Percentiles rank a stretch among this genome's conserved stretches.
These are phyloP conservation scores for Saccharomycopsis malanga DNA, from an alignment of 805 yeast genomes.

Conservation along the genomic window DNA sequence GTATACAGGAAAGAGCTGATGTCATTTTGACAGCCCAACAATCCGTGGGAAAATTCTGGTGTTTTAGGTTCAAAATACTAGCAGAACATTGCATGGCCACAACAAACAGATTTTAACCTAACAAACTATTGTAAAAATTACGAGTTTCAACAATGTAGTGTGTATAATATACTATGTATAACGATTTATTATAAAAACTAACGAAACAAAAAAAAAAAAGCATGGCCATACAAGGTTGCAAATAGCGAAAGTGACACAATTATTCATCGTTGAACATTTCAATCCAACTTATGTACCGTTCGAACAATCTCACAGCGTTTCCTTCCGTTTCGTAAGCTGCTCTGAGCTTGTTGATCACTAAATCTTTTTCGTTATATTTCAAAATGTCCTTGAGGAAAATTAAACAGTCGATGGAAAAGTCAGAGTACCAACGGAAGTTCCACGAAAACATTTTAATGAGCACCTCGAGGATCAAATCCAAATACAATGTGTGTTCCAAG, in stretches of 20 bases:
- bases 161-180: no score
- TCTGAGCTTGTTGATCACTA: conserved; percentile 27
- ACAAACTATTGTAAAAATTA: no score
- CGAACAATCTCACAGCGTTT: conserved; percentile 23
- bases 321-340: conserved; percentile 27
- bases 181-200: no score
- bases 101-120: no score
- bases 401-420: conserved; percentile 37
- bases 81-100: no score
- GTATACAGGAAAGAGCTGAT: no score
- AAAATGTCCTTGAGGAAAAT: conserved; percentile 40
- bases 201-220: no score
- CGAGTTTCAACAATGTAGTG: no score
- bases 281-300: conserved; percentile 21
- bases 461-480: conserved; percentile 36
- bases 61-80: no score
- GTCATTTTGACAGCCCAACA: no score
- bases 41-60: no score
- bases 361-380: conserved; percentile 30
- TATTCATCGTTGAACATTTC: conserved; percentile 19
- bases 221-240: no score
- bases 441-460: conserved; percentile 50
- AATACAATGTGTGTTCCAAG: conserved; percentile 25
- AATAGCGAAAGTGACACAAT: background rate
- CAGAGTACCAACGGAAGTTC: conserved; percentile 60